A percentile compares a stretch with the other conserved stretches of the same genome.
Evolutionary conservation across 1,284 basidiomycete genomes (phyloP).

Genomic region (Melampsora allii-populina): DNA sequence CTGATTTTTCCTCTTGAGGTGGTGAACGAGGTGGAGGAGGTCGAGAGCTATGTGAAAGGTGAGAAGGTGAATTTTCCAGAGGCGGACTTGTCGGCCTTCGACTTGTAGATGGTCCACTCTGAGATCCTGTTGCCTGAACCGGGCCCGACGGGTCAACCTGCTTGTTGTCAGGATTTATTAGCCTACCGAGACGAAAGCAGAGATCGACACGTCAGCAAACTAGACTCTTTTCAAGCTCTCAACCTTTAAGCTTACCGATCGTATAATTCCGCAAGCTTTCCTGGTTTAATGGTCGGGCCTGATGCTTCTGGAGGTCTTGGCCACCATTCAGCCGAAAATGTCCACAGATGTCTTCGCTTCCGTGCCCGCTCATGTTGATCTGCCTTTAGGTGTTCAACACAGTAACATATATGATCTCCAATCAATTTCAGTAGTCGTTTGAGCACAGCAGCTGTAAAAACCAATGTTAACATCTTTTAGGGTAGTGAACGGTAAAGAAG

Average conservation of each 20-base stretch:
- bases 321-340: conserved; percentile 44
- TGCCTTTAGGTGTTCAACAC: conserved; percentile 60
- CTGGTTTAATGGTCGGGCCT: conserved; percentile 28
- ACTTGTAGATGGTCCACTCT: not conserved
- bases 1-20: not conserved
- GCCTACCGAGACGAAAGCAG: not conserved
- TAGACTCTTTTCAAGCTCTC: not conserved
- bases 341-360: conserved; percentile 38
- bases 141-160: not conserved
- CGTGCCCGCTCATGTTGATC: conserved; percentile 28
- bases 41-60: not conserved
- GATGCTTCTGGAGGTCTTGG: conserved; percentile 29
- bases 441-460: conserved; percentile 87
- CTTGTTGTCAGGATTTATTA: not conserved
- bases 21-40: not conserved
- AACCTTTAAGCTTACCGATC: conserved; percentile 18
- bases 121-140: not conserved
- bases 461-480: conserved; percentile 86
- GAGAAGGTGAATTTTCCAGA: not conserved
- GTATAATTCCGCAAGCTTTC: conserved; percentile 32
- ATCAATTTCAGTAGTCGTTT: conserved; percentile 95
- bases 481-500: conserved; percentile 60
- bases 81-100: not conserved
- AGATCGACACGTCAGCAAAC: not conserved
- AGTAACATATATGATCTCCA: conserved; percentile 82